phyloP scores from a whole-genome alignment of 768 basidiomycete species.

The Phylloporus scabripes region DNA sequence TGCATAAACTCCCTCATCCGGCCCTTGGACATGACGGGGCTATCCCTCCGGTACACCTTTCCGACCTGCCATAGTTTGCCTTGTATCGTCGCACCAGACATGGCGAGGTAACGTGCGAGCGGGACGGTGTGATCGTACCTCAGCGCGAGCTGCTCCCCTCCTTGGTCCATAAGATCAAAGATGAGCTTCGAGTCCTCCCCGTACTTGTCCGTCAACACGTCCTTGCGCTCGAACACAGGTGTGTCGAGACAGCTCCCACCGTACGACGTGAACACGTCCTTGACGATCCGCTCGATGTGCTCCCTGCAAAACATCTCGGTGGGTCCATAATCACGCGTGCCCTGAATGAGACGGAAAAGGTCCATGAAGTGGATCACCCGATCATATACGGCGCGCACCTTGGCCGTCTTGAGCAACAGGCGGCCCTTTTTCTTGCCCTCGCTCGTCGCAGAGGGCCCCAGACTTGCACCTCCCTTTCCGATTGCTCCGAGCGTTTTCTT shows the following conservation, averaged over 20 bases:
- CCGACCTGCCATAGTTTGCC: slow-evolving; percentile 95
- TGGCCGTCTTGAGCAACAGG: slow-evolving; percentile 86
- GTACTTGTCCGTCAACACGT: slow-evolving; percentile 93
- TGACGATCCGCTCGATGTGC: slow-evolving; percentile 83
- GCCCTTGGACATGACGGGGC: slow-evolving; percentile 96
- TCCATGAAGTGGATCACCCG: slow-evolving; percentile 1
- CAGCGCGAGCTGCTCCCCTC: slow-evolving; percentile 91
- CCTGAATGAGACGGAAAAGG: slow-evolving; percentile 40
- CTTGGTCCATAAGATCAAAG: slow-evolving; percentile 96
- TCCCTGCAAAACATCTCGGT: slow-evolving; percentile 89
- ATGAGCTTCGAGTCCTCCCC: slow-evolving; percentile 98
- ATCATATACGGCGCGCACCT: slow-evolving; percentile 44
- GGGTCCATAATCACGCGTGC: slow-evolving; percentile 92
- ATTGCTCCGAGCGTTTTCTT: slow-evolving; percentile 51
- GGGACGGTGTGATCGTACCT: slow-evolving; percentile 98
- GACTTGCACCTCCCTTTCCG: slow-evolving; percentile 25
- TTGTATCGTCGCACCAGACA: slow-evolving; percentile 79
- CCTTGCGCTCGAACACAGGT: slow-evolving; percentile 96
- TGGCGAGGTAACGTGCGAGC: slow-evolving; percentile 90
- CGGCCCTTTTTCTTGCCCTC: slow-evolving; percentile 61
- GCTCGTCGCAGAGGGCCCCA: slow-evolving; percentile 22
- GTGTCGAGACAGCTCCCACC: slow-evolving; percentile 94
- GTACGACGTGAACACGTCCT: slow-evolving; percentile 80
- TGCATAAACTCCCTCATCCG: slow-evolving; percentile 99
- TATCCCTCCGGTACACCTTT: slow-evolving; percentile 97